Base-by-base conservation (phyloP, 1,284 basidiomycete genomes). In the Violaceomyces palustris region DNA sequence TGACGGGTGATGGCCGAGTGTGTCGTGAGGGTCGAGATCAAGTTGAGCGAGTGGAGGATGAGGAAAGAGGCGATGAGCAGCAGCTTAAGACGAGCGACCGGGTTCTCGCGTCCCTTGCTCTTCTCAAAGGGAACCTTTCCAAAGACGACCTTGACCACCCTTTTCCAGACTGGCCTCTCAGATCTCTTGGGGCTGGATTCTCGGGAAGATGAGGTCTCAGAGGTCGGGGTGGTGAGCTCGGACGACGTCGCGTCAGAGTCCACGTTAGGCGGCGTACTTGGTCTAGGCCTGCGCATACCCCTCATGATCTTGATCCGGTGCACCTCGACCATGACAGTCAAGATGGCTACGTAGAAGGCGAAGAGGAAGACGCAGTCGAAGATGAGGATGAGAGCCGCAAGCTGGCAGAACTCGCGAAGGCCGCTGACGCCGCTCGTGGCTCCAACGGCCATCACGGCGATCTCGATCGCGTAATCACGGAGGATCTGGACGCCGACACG, bases 241-340 rank as follows among this genome's bases (percentile, higher is more conserved):
- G 61, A 24, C 52, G 29, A 9, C 1, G 48, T 29, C 30, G 48
- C 45, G 63, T 67, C 74, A 22, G 65, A 56, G 32, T 67, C 67
- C 28, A 61, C 51, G 47, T 60, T 53, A 22, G 67, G 64, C 8
- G 70, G 66, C 7, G 62, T 64, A 38, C 57, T 52, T 23, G 63
- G 49, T 42, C 50, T 61, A 35, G 50, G 46, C 45, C 50, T 61
- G 34, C 64, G 67, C 32, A 74, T 72, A 38, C 77, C 77, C n/a
- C 79, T 75, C 63, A 80, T 77, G 41, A 79, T 74, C 73, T 80
- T 80, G 51, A 82, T 81, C 29, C 81, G 77, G 58, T 80, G 79
- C 23, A 82, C 77, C 79, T 97, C 93, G 61, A 97, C 85, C 86
- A 97, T 94, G 72, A 98, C 81, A 30, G 84, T 85, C 51, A 98